These are phyloP conservation scores for Onygena corvina DNA, from an alignment of 2,329 filamentous ascomycete species.

Conservation along the genomic window DNA sequence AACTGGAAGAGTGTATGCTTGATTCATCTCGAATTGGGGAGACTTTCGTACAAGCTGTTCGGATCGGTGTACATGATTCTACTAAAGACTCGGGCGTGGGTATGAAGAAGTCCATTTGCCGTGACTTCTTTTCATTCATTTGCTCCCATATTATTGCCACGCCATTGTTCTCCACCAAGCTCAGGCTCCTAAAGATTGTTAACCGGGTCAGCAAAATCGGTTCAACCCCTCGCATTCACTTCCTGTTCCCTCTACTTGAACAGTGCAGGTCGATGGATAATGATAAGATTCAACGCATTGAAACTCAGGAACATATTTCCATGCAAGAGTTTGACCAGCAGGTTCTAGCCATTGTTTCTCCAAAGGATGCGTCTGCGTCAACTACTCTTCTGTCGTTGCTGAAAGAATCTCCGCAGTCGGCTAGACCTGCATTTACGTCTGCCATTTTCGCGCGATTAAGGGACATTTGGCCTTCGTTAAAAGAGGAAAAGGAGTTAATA, in stretches of 20 bases:
- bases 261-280: conserved; percentile 52
- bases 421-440: conserved; percentile 47
- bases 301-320: conserved; percentile 39
- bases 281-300: conserved; percentile 41
- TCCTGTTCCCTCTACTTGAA: conserved; percentile 62
- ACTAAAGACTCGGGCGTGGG: conserved; percentile 36
- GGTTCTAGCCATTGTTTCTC: conserved; percentile 42
- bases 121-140: conserved; percentile 58
- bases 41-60: conserved; percentile 50
- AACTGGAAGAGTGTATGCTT: conserved; percentile 73
- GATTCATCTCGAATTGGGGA: conserved; percentile 59
- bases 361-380: conserved; percentile 48
- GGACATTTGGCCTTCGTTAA: conserved; percentile 52
- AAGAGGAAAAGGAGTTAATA: conserved; percentile 27
- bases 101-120: conserved; percentile 51
- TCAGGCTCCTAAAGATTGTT: conserved; percentile 57
- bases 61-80: conserved; percentile 35
- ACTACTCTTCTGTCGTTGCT: conserved; percentile 43
- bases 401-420: conserved; percentile 29
- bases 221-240: conserved; percentile 57
- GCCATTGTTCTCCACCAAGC: conserved; percentile 57
- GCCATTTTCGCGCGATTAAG: conserved; percentile 58
- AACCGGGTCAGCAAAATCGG: conserved; percentile 61
- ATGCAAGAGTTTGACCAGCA: conserved; percentile 40
- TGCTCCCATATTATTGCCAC: conserved; percentile 59